Evolutionary conservation across 768 basidiomycete genomes (phyloP).

Genomic region (Boletus rubroflammeus): DNA sequence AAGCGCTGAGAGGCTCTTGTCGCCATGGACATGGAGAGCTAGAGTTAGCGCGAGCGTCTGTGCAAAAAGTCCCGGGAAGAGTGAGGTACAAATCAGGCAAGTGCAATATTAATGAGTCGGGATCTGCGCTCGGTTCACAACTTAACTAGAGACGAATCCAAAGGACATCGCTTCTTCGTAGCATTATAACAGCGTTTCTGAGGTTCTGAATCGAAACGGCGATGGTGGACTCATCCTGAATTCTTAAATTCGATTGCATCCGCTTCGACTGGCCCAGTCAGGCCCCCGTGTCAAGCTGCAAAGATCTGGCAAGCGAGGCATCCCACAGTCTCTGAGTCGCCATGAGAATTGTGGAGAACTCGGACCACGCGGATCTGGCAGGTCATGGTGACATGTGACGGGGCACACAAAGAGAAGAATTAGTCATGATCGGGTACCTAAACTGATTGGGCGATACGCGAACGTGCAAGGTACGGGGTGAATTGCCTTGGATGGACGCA

Average conservation of each 20-base stretch:
- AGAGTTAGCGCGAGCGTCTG: not conserved
- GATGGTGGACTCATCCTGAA: not conserved
- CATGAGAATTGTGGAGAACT: no score
- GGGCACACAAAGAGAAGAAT: not conserved
- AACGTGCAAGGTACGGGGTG: slow-evolving; percentile 30
- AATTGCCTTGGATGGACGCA: not conserved
- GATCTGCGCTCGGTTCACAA: not conserved
- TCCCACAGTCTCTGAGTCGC: no score
- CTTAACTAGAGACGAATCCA: no score
- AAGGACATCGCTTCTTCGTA: no score
- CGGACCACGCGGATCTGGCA: not conserved
- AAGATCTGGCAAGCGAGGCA: not conserved
- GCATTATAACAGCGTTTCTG: no score
- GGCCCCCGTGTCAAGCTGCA: not conserved
- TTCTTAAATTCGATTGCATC: not conserved
- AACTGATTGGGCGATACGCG: slow-evolving; percentile 8
- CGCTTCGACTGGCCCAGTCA: not conserved
- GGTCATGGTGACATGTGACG: not conserved
- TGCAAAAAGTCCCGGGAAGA: not conserved
- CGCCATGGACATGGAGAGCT: slow-evolving; percentile 41
- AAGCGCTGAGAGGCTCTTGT: slow-evolving; percentile 47
- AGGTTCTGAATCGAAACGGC: not conserved
- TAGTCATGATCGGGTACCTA: slow-evolving; percentile 2
- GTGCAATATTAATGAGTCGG: no score
- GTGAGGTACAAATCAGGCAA: not conserved